Conservation (phyloP, 2,329 filamentous ascomycete species). For the Epicoccum nigrum region DNA sequence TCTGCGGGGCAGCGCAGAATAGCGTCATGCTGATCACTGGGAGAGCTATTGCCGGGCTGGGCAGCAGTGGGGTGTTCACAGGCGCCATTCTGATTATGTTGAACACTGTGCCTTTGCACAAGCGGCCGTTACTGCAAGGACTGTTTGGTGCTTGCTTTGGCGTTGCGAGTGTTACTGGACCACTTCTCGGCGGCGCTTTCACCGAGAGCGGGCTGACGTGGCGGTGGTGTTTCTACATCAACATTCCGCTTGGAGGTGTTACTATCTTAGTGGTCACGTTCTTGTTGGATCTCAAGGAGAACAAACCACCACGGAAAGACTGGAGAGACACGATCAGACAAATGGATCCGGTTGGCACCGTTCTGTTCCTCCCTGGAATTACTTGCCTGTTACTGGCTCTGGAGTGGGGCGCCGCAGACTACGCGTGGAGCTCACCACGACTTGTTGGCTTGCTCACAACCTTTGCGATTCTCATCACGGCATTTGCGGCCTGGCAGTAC, state of each 20-base stretch:
- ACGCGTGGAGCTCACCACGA: constrained; percentile 49
- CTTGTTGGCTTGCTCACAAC: constrained; percentile 52
- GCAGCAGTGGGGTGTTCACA: constrained; percentile 42
- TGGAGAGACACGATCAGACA: constrained; percentile 44
- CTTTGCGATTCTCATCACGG: constrained; percentile 48
- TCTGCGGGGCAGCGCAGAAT: constrained; percentile 56
- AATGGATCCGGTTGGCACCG: constrained; percentile 52
- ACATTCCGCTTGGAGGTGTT: constrained; percentile 58
- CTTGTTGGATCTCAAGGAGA: constrained; percentile 42
- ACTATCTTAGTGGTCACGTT: constrained; percentile 45
- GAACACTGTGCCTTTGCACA: constrained; percentile 48
- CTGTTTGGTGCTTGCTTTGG: constrained; percentile 49
- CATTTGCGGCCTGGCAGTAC: constrained; percentile 49
- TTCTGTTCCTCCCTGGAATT: constrained; percentile 51
- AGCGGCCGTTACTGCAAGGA: constrained; percentile 50
- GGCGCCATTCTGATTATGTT: constrained; percentile 44
- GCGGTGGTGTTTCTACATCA: constrained; percentile 58
- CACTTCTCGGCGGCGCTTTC: constrained; percentile 52
- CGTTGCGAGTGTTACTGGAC: constrained; percentile 49
- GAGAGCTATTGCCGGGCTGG: constrained; percentile 39
- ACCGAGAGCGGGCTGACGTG: constrained; percentile 50
- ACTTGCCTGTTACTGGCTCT: constrained; percentile 55
- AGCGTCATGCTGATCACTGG: constrained; percentile 41
- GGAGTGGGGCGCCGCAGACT: constrained; percentile 56
- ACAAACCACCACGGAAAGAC: constrained; percentile 33